phyloP scores from a whole-genome alignment of 1,284 basidiomycete genomes.

The Cerioporus squamosus region DNA sequence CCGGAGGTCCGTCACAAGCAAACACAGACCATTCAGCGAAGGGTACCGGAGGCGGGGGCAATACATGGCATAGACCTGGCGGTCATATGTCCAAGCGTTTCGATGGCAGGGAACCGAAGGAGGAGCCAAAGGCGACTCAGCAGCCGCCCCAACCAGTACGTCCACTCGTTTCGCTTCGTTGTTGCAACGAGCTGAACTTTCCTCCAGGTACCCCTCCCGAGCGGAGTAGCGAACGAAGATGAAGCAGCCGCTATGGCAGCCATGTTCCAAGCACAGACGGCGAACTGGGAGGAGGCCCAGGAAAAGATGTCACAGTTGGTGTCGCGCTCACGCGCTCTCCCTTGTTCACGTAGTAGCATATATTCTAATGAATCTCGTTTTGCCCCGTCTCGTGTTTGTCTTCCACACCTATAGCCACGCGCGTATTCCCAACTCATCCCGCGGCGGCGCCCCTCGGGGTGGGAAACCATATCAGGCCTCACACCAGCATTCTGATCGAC shows the following conservation, averaged over 20 bases:
- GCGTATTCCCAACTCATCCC: constrained; percentile 68
- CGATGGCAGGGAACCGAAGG: constrained; percentile 77
- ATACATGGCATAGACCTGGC: constrained; percentile 61
- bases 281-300: constrained; percentile 96
- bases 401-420: too few species aligned
- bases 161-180: not conserved
- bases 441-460: constrained; percentile 66
- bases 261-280: constrained; percentile 91
- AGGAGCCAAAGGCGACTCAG: constrained; percentile 15
- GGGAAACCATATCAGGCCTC: constrained; percentile 60
- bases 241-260: constrained; percentile 91
- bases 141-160: constrained; percentile 30
- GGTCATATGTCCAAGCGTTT: constrained; percentile 86
- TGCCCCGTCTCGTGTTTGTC: too few species aligned
- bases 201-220: constrained; percentile 32
- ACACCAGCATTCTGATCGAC: constrained; percentile 55
- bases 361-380: constrained; percentile 64
- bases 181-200: constrained; percentile 19
- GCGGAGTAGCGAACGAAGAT: constrained; percentile 59
- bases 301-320: constrained; percentile 97
- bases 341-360: constrained; percentile 62
- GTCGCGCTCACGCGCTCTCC: constrained; percentile 55
- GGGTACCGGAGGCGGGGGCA: constrained; percentile 34
- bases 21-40: constrained; percentile 24
- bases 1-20: constrained; percentile 42